A percentile compares a stretch with the other conserved stretches of the same genome.
These are phyloP conservation scores for Prinsepia uniflora DNA, from an alignment of 306 rosid species.

Conservation along the genomic window DNA sequence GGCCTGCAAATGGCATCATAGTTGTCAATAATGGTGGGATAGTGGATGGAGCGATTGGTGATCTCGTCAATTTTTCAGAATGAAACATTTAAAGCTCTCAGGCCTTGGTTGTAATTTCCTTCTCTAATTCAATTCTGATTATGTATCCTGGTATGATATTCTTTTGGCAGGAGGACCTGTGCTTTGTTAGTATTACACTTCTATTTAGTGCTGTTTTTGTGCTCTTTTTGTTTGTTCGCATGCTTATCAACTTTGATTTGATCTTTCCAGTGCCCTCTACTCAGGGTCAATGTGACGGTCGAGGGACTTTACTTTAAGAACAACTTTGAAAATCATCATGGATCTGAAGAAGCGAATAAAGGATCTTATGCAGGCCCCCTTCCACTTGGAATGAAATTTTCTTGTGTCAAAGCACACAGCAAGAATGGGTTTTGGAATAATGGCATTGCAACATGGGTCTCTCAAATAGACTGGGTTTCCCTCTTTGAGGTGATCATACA, in stretches of 20 bases:
- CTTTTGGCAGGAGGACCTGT: not conserved
- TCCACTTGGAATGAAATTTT: constrained; percentile 13
- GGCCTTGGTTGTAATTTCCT: not conserved
- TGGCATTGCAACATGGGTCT: constrained; percentile 33
- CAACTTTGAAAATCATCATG: constrained; percentile 35
- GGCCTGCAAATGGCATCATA: not conserved
- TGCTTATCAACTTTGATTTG: constrained; percentile 95
- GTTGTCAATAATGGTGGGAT: not conserved
- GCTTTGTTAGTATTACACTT: not conserved
- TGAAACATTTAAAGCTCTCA: not conserved
- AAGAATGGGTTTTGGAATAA: constrained; percentile 40
- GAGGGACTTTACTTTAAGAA: constrained; percentile 46
- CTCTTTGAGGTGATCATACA: constrained; percentile 59
- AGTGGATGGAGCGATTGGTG: not conserved
- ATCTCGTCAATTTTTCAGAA: not conserved
- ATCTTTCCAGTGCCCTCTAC: constrained; percentile 98
- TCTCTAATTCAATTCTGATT: not conserved
- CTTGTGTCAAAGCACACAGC: constrained; percentile 31
- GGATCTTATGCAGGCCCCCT: constrained; percentile 22
- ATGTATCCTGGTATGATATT: not conserved
- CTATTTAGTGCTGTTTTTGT: constrained; percentile 9
- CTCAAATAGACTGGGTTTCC: constrained; percentile 55
- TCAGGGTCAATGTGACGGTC: constrained; percentile 77
- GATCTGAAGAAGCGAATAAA: constrained; percentile 34
- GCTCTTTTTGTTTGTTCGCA: constrained; percentile 24